Base-by-base conservation (phyloP, 148 eudicot genomes). In the Silene conica region DNA sequence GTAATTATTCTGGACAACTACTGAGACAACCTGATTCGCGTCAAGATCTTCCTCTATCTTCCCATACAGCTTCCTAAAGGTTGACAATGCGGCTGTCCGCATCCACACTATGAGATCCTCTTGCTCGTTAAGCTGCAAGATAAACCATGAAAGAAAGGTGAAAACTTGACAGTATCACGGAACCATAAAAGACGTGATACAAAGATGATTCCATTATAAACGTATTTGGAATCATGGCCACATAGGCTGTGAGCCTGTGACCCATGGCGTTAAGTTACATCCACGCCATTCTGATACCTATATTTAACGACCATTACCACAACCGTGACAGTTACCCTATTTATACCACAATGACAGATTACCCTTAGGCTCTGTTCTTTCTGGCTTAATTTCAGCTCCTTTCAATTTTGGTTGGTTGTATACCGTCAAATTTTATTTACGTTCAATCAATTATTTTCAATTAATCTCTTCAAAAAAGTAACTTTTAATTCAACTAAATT, bases 71-170 rank as follows among this genome's bases (percentile, higher is more conserved):
- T 94, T 91, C 82, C 97, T 81, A 76, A 94, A 94, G 54, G 67
- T 88, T 67, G 97, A 90, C 54, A 94, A 81, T 45, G 98, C 98
- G 7, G 98, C 98, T 48, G 95, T 89, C 80, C 98, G 78, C 98
- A 93, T 91, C 98, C 98, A 93, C n/a, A 94, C 98, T 22, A 91
- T 89, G 73, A 94, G 96, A 77, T 94, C 96, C 77, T 87, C 93
- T 83, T 94, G 98, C 43, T 91, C 78, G 71, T 80, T 88, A 73
- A 94, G 82, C 98, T 94, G 86, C 81, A 77, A 20, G 43, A 78
- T 45, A 74, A 63, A 16, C 46, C 20, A 18, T 19, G 58, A 41
- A 31, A 57, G 21, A 71, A 2, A 6, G 12, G 63, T 43, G 74
- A 19, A 58, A 16, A 18, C 18, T 23, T 26, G 15, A 19, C 21